Evolutionary conservation across 352 stramenopile genomes (phyloP).

Genomic region (Globisporangium viniferum): DNA sequence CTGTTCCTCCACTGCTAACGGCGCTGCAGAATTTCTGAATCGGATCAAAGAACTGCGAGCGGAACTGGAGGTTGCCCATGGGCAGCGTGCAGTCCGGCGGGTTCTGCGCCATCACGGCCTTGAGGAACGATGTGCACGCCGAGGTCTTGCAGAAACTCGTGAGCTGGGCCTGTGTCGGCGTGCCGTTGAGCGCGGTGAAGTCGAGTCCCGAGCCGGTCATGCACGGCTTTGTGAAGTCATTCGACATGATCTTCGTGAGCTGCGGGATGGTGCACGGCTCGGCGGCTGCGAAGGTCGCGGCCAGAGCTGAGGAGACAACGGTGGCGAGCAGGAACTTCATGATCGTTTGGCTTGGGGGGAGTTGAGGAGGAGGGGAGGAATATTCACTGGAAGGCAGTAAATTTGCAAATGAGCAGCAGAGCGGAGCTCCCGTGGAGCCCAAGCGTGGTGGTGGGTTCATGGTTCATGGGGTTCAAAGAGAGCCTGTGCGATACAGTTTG

Average conservation of each 20-base stretch:
- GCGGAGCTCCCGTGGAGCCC: no score
- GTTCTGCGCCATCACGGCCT: slow-evolving; percentile 13
- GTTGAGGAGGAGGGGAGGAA: not conserved
- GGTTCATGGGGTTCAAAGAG: no score
- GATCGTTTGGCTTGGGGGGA: not conserved
- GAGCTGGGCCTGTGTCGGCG: slow-evolving; percentile 2
- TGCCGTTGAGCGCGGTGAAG: slow-evolving; percentile 4
- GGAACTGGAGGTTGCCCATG: slow-evolving; percentile 4
- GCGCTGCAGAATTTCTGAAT: slow-evolving; percentile 5
- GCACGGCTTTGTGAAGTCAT: slow-evolving; percentile 5
- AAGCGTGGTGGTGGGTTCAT: no score
- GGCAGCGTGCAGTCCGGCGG: slow-evolving; percentile 11
- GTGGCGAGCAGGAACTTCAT: slow-evolving; percentile 14
- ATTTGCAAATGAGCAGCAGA: not conserved
- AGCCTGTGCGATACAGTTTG: no score
- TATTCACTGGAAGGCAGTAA: slow-evolving; percentile 3
- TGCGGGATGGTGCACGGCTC: slow-evolving; percentile 1
- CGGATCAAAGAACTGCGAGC: slow-evolving; percentile 8
- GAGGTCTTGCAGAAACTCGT: slow-evolving; percentile 9
- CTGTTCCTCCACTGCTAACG: not conserved
- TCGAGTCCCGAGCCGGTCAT: slow-evolving; percentile 6
- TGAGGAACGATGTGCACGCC: slow-evolving; percentile 9
- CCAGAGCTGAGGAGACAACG: not conserved
- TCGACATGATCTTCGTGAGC: slow-evolving; percentile 9
- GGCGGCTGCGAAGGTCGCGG: not conserved